Base-by-base conservation (phyloP, 192 early-diverging fungal species). In the Coemansia sp. region DNA sequence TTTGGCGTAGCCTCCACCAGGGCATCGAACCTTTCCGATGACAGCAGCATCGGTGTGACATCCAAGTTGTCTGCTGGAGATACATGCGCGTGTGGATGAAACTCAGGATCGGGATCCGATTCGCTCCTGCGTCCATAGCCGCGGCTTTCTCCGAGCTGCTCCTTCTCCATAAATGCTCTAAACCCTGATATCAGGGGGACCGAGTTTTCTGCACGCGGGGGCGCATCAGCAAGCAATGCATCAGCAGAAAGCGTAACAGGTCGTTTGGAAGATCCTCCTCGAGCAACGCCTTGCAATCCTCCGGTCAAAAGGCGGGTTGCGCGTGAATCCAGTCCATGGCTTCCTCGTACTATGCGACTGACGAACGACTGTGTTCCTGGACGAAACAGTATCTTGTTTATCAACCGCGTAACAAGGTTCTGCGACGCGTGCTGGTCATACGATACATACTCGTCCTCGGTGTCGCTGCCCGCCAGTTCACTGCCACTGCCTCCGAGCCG, bases 331-430 rank as follows among this genome's bases (percentile, higher is more conserved):
- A 62, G 50, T 1, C 57, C 47, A 9, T 40, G 19, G 53, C 34
- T 50, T 44, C 65, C 30, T 14, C 59, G 59, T 10, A 76, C 17
- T 20, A 76, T 15, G 13, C 74, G 61, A 22, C 48, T 57, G 13
- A 70, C 38, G 10, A 70, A 33, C 17, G 68, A 50, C 37, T 67
- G 50, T 1, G 61, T 50, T 4, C 74, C 68, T 17, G 61, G 54
- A 2, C 74, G 74, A 25, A 65, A 62, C 36, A 78, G 29, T 7
- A 78, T 57, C 41, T 62, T 64, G 59, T 68, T 72, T 37, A 78
- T 60, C 9, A 78, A 31, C 11, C 66, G 59, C 3, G 63, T 65
- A 5, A 78, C 33, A 23, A 68, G 50, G 19, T 68, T 68, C n/a
- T 72, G 70, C 14, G 69, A 65, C 4, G 62, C 45, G 8, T 28